Percentiles rank a stretch among this genome's conserved stretches.
phyloP scores from a whole-genome alignment of 139 green algal genomes.

The Picochlorum sp. region DNA sequence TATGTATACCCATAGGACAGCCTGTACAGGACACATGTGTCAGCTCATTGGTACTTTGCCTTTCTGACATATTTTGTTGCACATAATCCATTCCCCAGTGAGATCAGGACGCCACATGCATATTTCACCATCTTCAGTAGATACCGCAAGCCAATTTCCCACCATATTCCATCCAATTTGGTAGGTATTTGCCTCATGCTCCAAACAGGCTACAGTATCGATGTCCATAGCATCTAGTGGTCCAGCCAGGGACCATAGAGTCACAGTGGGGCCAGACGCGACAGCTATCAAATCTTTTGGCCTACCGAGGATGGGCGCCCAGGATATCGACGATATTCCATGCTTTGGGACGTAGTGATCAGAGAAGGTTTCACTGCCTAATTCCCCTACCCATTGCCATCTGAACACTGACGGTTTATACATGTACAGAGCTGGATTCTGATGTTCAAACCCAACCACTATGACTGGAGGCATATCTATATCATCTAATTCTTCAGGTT shows the following conservation, averaged over 20 bases:
- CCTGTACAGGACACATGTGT: no score
- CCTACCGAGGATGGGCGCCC: conserved; percentile 16
- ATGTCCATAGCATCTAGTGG: conserved; percentile 8
- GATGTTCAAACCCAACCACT: conserved; percentile 1
- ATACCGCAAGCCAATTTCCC: conserved; percentile 30
- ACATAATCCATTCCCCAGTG: conserved; percentile 21
- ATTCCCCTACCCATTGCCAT: conserved; percentile 3
- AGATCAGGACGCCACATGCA: conserved; percentile 29
- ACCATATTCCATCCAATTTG: conserved; percentile 26
- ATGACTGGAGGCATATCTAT: conserved; percentile 9
- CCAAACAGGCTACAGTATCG: conserved; percentile 11
- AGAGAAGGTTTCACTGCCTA: no score
- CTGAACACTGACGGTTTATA: conserved; percentile 8
- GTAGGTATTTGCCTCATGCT: conserved; percentile 10
- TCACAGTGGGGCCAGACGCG: conserved; percentile 3
- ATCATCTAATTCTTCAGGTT: neutral
- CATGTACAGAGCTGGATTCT: conserved; percentile 6
- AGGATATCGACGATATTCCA: conserved; percentile 8
- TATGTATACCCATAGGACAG: no score
- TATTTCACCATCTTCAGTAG: conserved; percentile 13
- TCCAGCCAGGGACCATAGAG: conserved; percentile 11
- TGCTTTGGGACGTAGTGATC: neutral
- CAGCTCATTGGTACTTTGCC: no score
- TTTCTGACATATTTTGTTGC: no score
- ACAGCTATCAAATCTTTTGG: conserved; percentile 14